Evolutionary conservation across 2,329 filamentous ascomycete genomes (phyloP), one percentile per base, ranked within the genome.

Genomic region (Monilinia fructigena): DNA sequence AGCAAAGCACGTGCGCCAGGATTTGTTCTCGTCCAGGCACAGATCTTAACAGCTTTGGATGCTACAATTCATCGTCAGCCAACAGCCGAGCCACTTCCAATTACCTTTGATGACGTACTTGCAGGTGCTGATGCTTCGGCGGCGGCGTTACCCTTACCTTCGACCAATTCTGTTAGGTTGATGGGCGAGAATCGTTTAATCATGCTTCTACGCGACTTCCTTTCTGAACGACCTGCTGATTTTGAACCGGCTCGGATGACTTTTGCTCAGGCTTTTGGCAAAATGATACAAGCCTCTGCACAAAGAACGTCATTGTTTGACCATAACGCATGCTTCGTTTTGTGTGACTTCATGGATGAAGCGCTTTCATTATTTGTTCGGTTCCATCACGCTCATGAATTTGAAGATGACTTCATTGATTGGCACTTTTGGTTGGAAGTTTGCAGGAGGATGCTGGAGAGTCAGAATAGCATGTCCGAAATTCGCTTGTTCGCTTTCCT

Each of bases 271-370:
- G 82, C 85, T 2, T 90, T 91, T 75, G 83, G 82, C 69, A 79
- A 80, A 66, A 79, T 90, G 58, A 79, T 90, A 70, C 87, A 87
- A 73, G 83, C 85, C 12, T 82, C 84, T 23, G 86, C 88, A 31
- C 82, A 83, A 65, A 86, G 83, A 70, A 88, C 85, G 1, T 89
- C 88, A 1, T 77, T 89, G 28, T 91, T 86, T 75, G 86, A 91
- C 72, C 87, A 89, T 72, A 86, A 85, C 74, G 87, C 88, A 58
- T 91, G 89, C 75, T 90, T 90, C 74, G 85, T 88, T n/a, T 79
- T 92, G 28, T 89, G 88, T 72, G 89, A 92, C 75, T 88, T 91
- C 69, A 80, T 90, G 65, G 89, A 91, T 74, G 89, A 92, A 74
- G 82, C 87, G 28, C 79, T 91, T 58, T 79, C 82, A 1, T 86